These are phyloP conservation scores for Kuraishia capsulata DNA, from an alignment of 805 yeast genomes.

Conservation along the genomic window DNA sequence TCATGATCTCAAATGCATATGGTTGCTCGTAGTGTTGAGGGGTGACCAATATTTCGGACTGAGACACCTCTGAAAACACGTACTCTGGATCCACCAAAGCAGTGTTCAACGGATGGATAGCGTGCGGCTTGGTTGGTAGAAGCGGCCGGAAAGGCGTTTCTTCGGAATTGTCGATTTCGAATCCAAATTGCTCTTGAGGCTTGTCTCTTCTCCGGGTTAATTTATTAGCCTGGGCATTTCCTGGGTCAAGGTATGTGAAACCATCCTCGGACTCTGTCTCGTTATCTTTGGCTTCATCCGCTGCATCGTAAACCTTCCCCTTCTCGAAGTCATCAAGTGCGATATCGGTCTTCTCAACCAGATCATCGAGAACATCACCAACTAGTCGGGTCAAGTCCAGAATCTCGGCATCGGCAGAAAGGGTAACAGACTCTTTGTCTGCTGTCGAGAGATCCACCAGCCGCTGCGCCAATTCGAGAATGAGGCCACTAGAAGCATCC, in stretches of 20 bases:
- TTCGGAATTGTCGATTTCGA: conserved; percentile 60
- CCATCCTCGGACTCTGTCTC: conserved; percentile 10
- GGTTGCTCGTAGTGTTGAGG: conserved; percentile 74
- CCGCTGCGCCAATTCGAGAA: conserved; percentile 4
- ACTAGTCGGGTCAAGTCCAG: conserved; percentile 34
- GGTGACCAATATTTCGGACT: conserved; percentile 24
- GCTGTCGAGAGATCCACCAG: conserved; percentile 12
- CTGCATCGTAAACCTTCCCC: conserved; percentile 9
- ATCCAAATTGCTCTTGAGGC: conserved; percentile 60
- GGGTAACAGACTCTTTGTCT: conserved; percentile 15
- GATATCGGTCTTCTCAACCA: conserved; percentile 72
- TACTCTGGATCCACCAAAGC: not conserved
- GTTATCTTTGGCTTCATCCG: conserved; percentile 3
- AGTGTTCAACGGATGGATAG: conserved; percentile 33
- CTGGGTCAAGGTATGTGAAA: conserved; percentile 45
- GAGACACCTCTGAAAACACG: conserved; percentile 29
- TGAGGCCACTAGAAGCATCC: conserved; percentile 16
- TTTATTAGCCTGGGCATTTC: conserved; percentile 5
- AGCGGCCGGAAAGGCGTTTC: conserved; percentile 70
- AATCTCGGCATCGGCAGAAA: conserved; percentile 16
- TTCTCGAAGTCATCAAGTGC: conserved; percentile 40
- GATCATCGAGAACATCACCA: conserved; percentile 52
- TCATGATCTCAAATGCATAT: conserved; percentile 63
- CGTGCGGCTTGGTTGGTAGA: conserved; percentile 63
- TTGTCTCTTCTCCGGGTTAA: conserved; percentile 32